Evolutionary conservation across 2,329 filamentous ascomycete species (phyloP).

Genomic region (Xylaria sp.): DNA sequence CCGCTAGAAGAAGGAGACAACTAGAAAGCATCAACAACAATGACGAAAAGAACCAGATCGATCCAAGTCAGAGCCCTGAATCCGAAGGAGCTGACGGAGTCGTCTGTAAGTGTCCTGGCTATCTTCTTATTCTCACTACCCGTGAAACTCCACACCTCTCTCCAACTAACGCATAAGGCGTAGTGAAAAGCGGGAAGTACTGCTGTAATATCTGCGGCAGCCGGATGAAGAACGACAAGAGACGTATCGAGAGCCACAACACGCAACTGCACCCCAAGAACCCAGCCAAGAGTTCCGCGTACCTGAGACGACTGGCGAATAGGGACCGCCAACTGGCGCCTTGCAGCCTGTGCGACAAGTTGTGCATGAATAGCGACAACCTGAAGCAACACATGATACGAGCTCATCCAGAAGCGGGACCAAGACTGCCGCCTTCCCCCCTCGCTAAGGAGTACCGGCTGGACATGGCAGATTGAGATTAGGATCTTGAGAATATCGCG

Average conservation of each 20-base stretch:
- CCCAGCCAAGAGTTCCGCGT: slow-evolving; percentile 6
- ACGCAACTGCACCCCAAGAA: slow-evolving; percentile 20
- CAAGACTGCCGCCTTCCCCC: neutral
- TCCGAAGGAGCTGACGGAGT: neutral
- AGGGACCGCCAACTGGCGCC: neutral
- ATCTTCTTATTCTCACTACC: neutral
- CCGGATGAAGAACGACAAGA: slow-evolving; percentile 7
- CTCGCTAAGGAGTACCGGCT: too few species aligned
- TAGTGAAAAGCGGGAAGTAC: slow-evolving; percentile 24
- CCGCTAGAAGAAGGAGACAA: neutral
- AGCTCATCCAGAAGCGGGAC: neutral
- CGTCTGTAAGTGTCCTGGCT: slow-evolving; percentile 16
- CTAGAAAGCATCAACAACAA: neutral
- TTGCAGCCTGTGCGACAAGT: slow-evolving; percentile 5
- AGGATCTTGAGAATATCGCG: neutral
- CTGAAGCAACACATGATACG: neutral
- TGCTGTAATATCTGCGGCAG: slow-evolving; percentile 23
- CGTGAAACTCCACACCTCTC: neutral
- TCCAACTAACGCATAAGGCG: neutral
- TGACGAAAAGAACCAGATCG: neutral
- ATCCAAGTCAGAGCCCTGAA: neutral
- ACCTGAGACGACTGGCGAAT: neutral
- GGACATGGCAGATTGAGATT: neutral
- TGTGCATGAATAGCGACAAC: neutral
- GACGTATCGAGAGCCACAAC: slow-evolving; percentile 3